Evolutionary conservation across 2,329 filamentous ascomycete species (phyloP).

Genomic region (Fusarium scirpi): DNA sequence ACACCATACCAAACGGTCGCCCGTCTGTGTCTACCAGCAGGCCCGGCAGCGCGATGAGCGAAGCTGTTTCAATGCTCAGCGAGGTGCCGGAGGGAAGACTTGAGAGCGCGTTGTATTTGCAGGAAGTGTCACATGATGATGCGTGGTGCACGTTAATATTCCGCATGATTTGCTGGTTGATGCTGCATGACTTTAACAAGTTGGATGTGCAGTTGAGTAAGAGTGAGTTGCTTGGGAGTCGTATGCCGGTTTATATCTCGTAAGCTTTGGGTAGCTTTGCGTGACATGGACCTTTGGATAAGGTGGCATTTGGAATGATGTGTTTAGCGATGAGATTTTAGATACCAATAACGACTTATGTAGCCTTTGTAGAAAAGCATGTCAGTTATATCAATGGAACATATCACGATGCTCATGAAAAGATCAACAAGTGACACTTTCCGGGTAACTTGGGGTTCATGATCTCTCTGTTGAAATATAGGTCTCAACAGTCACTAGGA

Average conservation of each 20-base stretch:
- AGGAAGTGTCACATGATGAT: constrained; percentile 52
- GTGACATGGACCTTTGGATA: background rate
- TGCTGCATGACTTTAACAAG: constrained; percentile 68
- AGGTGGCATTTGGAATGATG: background rate
- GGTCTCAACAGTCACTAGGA: too few species aligned
- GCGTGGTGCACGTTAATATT: constrained; percentile 69
- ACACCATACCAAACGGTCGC: constrained; percentile 16
- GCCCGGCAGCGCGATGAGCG: constrained; percentile 31
- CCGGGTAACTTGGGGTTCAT: too few species aligned
- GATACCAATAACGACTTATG: constrained; percentile 27
- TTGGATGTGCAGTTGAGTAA: constrained; percentile 65
- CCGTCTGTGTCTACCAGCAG: constrained; percentile 13
- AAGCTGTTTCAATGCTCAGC: constrained; percentile 21
- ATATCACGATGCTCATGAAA: background rate
- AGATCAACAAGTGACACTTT: too few species aligned
- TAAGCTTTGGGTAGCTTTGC: constrained; percentile 17
- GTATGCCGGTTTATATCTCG: constrained; percentile 67
- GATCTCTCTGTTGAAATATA: too few species aligned
- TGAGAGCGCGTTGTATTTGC: constrained; percentile 36
- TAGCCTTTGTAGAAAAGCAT: background rate
- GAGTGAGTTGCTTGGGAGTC: constrained; percentile 65
- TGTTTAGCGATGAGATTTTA: constrained; percentile 10
- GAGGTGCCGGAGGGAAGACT: constrained; percentile 13
- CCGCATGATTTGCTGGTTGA: constrained; percentile 69
- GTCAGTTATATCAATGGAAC: background rate